Evolutionary conservation across 73 alveolate genomes (phyloP), one percentile per base, ranked within the genome.

Genomic region (Blepharisma japonicum): DNA sequence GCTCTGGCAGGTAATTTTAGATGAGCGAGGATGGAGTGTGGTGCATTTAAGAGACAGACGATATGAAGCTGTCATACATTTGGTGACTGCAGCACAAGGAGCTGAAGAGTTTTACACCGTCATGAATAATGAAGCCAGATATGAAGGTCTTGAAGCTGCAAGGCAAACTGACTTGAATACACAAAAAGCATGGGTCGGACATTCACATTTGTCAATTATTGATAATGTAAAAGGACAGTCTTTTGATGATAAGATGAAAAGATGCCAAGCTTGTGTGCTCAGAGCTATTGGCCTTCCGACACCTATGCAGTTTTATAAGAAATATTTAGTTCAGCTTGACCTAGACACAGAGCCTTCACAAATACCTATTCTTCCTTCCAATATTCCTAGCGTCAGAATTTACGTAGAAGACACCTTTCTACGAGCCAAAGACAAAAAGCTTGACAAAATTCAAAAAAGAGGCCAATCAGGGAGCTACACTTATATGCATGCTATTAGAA

Each of bases 41-140:
- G 83, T 87, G 9, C 77, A 87, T 45, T 53, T 90, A 61, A 84
- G 96, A 66, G 96, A 90, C 77, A 46, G 71, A 61, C 45, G 96
- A 74, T 90, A 90, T 72, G 94, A 90, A 68, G 83, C 87, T 38
- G 86, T 90, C 45, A 51, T 90, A 6, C 96, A 90, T 71, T 53
- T 90, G 81, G 93, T 90, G n/a, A 87, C 96, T 20, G 96, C 96
- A 9, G 96, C 96, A 23, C 92, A 90, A 79, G 92, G 94, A 11
- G 92, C 96, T 11, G 79, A 78, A 38, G 71, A 79, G 23, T 87
- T 55, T 74, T 86, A 81, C 68, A 46, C 84, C 14, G n/a, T 55
- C 21, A 72, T 81, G 77, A 87, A 84, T 56, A 83, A 83, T 66
- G 87, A 70, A 47, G 94, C 87, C n/a, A 84, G 96, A 71, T 87